Conservation (phyloP, 768 basidiomycete genomes). For the Leccinum subtestaceum region DNA sequence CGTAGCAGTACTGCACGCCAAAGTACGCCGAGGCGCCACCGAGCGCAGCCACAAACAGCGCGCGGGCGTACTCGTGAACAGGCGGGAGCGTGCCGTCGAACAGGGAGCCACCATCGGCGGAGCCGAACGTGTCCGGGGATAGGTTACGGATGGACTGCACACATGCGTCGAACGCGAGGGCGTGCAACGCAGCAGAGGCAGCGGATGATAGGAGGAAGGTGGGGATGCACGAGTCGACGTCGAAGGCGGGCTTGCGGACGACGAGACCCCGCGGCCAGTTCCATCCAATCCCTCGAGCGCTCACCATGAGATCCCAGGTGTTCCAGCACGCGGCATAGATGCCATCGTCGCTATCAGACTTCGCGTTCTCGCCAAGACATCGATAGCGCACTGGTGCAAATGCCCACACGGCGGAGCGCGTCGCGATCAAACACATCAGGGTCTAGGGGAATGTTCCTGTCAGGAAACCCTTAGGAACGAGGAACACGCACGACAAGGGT, state of each 20-base stretch:
- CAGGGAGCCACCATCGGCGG: constrained; percentile 34
- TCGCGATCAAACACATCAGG: constrained; percentile 13
- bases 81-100: constrained; percentile 33
- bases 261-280: constrained; percentile 23
- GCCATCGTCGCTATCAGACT: neutral
- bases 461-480: neutral
- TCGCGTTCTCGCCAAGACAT: neutral
- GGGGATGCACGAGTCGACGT: constrained; percentile 9
- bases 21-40: constrained; percentile 44
- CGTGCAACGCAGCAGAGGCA: constrained; percentile 1
- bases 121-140: constrained; percentile 38
- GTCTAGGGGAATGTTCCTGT: constrained; percentile 2
- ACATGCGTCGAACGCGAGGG: constrained; percentile 16
- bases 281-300: constrained; percentile 29
- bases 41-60: constrained; percentile 42
- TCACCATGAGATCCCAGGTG: constrained; percentile 25
- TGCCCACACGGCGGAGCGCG: constrained; percentile 22
- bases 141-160: constrained; percentile 25
- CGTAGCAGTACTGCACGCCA: constrained; percentile 43
- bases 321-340: constrained; percentile 24
- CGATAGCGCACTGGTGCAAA: constrained; percentile 15
- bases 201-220: constrained; percentile 12
- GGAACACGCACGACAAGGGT: constrained; percentile 19
- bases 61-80: constrained; percentile 35
- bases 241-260: constrained; percentile 10